Base-by-base conservation (phyloP, 345 rosid genomes). In the Carallia brachiata region DNA sequence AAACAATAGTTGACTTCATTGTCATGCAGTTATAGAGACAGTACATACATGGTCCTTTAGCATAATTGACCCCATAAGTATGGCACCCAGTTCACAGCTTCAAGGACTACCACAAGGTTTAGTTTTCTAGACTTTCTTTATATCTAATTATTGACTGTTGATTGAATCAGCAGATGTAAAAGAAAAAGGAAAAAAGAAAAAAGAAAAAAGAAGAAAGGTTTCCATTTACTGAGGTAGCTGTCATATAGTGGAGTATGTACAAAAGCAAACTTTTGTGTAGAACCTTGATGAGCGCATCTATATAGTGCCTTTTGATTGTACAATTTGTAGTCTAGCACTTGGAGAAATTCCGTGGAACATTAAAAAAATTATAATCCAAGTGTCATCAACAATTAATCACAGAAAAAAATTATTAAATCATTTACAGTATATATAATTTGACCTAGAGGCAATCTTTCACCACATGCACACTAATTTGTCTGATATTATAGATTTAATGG, bases 1-100 rank as follows among this genome's bases (percentile, higher is more conserved):
- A 12, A 44, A 27, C 60, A 56, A 23, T 28, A 31, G 77, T 79
- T 76, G 85, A 79, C 82, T 79, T 70, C n/a, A 57, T 27, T 70
- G 72, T 64, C 80, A 67, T 17, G 56, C 18, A 50, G 47, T 47
- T 52, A 56, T 27, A 56, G 15, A 40, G 34, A 58, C 48, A 23
- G 32, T 27, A 56, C 32, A 55, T 23, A 55, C 5, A 4, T 39
- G 74, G 23, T 37, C 39, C 70, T 61, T 61, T 57, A 78, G 68
- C 72, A 44, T 70, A 73, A 67, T 70, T 80, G 84, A 80, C 78
- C 52, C 47, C 40, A 47, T 61, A 36, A 65, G 60, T 10, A n/a
- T 30, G 56, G 6, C 60, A 19, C 31, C 60, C 36, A 40, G 19
- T 4, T 52, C 19, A 7, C 40, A 18, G 2, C 55, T 73, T 30